phyloP scores from a whole-genome alignment of 148 eudicot species.

The Rhododendron simsii region DNA sequence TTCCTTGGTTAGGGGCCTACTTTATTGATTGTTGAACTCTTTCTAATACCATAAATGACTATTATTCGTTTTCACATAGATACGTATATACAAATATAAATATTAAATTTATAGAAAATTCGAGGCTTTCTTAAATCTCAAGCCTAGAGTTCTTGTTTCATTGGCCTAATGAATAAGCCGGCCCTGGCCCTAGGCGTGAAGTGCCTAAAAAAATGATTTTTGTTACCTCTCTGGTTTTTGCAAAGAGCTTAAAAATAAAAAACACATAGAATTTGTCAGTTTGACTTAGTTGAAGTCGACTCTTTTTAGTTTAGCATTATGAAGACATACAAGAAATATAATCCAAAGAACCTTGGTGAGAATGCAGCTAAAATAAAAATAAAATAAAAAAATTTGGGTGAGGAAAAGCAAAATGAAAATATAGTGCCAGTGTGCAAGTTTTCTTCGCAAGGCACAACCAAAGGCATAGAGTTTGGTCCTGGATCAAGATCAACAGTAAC shows the following conservation, averaged over 20 bases:
- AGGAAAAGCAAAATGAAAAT: too few relatives aligned
- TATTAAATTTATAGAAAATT: too few relatives aligned
- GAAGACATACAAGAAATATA: too few relatives aligned
- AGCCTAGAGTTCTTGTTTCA: neutral
- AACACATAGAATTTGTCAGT: neutral
- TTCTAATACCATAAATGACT: neutral
- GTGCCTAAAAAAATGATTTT: too few relatives aligned
- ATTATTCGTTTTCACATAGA: neutral
- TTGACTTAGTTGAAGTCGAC: too few relatives aligned
- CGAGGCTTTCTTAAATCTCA: neutral
- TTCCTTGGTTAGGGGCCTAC: neutral
- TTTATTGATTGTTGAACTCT: neutral
- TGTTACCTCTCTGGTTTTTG: neutral
- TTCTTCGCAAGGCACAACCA: neutral
- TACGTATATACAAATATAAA: too few relatives aligned
- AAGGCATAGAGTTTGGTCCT: neutral
- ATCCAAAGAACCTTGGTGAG: too few relatives aligned
- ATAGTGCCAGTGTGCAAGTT: neutral
- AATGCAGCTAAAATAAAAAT: too few relatives aligned
- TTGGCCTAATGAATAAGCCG: neutral
- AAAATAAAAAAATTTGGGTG: too few relatives aligned
- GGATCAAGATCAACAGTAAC: neutral
- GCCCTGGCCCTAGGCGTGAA: neutral
- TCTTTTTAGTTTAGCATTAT: too few relatives aligned
- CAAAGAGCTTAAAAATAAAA: neutral